These are phyloP conservation scores for Pseudocercospora eumusae DNA, from an alignment of 2,329 filamentous ascomycete genomes.

Conservation along the genomic window DNA sequence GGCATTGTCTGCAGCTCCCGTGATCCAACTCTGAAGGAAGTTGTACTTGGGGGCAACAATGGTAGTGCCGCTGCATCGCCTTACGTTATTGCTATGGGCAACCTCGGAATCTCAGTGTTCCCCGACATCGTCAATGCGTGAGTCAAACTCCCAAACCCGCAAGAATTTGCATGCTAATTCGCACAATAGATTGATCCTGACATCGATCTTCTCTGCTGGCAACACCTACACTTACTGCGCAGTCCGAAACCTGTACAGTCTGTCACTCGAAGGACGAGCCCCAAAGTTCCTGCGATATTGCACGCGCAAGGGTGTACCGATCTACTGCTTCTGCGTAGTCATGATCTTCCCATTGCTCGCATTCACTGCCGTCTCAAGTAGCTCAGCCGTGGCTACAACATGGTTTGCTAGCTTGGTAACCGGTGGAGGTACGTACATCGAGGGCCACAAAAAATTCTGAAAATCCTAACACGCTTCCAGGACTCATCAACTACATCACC, in stretches of 20 bases:
- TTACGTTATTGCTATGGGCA: constrained; percentile 43
- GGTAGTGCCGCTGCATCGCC: constrained; percentile 41
- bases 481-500: constrained; percentile 64
- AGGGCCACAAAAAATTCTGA: background rate
- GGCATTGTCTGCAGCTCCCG: constrained; percentile 45
- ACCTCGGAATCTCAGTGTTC: constrained; percentile 47
- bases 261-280: constrained; percentile 56
- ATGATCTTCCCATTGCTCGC: constrained; percentile 43
- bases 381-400: constrained; percentile 37
- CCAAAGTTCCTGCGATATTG: constrained; percentile 59
- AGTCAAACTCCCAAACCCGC: constrained; percentile 1
- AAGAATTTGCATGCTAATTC: background rate
- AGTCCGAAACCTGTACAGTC: constrained; percentile 55
- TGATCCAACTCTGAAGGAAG: constrained; percentile 32
- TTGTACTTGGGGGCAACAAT: constrained; percentile 26
- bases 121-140: constrained; percentile 45
- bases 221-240: constrained; percentile 60
- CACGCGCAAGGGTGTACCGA: constrained; percentile 62
- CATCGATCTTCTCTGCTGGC: constrained; percentile 58
- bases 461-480: constrained; percentile 8
- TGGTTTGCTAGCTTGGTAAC: constrained; percentile 59
- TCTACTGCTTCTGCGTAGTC: constrained; percentile 58
- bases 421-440: constrained; percentile 46
- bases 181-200: constrained; percentile 43
- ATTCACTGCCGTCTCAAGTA: constrained; percentile 39